Base-by-base conservation (phyloP, 2,329 filamentous ascomycete species). In the Penicillium sp. region DNA sequence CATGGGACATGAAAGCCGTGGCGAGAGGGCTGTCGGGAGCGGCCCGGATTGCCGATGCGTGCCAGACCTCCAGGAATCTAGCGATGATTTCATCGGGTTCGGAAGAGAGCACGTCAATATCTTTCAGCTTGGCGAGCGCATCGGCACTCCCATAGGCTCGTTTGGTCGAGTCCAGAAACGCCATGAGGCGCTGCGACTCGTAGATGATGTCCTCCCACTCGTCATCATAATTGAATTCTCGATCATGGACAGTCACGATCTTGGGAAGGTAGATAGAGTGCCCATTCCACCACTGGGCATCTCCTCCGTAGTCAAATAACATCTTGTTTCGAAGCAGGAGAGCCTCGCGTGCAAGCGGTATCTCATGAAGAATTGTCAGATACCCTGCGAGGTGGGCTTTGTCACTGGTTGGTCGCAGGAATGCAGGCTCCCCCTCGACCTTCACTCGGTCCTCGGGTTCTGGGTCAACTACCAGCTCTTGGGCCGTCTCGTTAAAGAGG, bases 271-370 rank as follows among this genome's bases (percentile, higher is more conserved):
- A 66, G 26, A 80, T 76, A 0, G 73, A 61, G 28, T 72, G 73
- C 18, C 82, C 82, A 56, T 76, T 78, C 81, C 82, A 85, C 82
- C 82, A 85, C 9, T 81, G 76, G 1, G 70, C 55, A 49, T 82
- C 75, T 45, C 75, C 63, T 38, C 78, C 79, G 56, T 84, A 84
- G 48, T 77, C 70, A 2, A 66, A 59, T 25, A 74, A 63, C 5
- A 70, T 56, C 26, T 73, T 65, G 6, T 68, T 66, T n/a, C 75
- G 69, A 36, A 74, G 62, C 9, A 84, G 63, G 8, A 84, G 68
- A 7, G 77, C 76, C 58, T 83, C 79, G 47, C 80, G 73, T 18
- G 76, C 77, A 28, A 78, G 65, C 3, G 81, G 80, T 47, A 84
- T 82, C 18, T 76, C 73, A 58, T 82, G 79, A n/a, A 82, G 71